A percentile compares a stretch with the other conserved stretches of the same genome.
These are phyloP conservation scores for Penicillium oxalicum DNA, from an alignment of 2,329 filamentous ascomycete genomes.

Conservation along the genomic window DNA sequence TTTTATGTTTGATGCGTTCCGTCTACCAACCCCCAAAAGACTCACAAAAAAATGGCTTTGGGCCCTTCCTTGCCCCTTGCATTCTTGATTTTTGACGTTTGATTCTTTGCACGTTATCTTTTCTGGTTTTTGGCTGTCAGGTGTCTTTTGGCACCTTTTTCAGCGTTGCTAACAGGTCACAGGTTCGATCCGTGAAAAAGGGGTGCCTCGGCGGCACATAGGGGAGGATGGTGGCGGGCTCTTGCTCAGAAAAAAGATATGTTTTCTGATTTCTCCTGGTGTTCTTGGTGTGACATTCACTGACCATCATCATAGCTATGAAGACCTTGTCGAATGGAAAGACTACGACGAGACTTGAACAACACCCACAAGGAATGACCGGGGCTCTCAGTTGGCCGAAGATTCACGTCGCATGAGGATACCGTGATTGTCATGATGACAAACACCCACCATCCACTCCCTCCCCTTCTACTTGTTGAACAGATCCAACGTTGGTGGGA, in stretches of 20 bases:
- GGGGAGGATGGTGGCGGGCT: conserved; percentile 2
- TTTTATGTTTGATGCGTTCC: neutral
- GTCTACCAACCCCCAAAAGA: neutral
- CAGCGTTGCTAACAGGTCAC: no score
- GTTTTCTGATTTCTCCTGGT: neutral
- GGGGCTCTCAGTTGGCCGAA: neutral
- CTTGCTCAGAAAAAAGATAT: neutral
- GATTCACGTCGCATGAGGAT: no score
- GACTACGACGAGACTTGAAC: no score
- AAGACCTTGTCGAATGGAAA: no score
- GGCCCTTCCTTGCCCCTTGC: neutral
- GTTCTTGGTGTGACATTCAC: neutral
- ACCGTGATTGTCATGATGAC: no score
- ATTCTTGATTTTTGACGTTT: neutral
- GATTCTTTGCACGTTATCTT: neutral
- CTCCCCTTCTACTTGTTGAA: no score
- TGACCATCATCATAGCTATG: neutral
- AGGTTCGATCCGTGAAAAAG: neutral
- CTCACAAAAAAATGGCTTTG: neutral
- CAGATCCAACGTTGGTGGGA: no score
- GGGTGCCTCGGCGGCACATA: neutral
- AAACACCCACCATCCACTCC: no score
- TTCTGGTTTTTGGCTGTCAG: neutral
- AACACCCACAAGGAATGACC: neutral
- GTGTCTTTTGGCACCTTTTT: neutral